Percentiles rank a stretch among this genome's conserved stretches.
Conservation (phyloP, 331 rosid genomes). For the Malus hybrid region DNA sequence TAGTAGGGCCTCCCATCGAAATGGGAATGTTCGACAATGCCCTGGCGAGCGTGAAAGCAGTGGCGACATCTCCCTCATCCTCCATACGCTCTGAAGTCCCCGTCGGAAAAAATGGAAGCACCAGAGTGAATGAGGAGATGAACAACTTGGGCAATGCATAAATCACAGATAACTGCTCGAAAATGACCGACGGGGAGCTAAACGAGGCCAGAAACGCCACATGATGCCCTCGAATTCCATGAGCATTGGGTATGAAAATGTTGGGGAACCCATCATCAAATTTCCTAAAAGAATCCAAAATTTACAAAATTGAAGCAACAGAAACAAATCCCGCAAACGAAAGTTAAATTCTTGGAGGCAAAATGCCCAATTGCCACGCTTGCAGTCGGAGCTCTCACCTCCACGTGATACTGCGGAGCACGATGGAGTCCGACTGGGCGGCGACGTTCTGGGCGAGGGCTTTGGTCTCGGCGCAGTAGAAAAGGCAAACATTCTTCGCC, state of each 20-base stretch:
- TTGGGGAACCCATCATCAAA: slow-evolving; percentile 96
- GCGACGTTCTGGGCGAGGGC: slow-evolving; percentile 71
- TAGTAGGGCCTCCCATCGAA: slow-evolving; percentile 97
- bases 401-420: slow-evolving; percentile 71
- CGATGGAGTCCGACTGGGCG: slow-evolving; percentile 56
- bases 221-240: slow-evolving; percentile 82
- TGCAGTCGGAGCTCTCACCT: slow-evolving; percentile 27
- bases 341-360: background rate
- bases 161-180: slow-evolving; percentile 93
- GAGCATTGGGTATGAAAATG: slow-evolving; percentile 96
- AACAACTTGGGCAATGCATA: slow-evolving; percentile 93
- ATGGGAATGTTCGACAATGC: slow-evolving; percentile 84
- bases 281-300: slow-evolving; percentile 44
- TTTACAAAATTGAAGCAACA: slow-evolving; percentile 30
- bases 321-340: background rate
- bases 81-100: slow-evolving; percentile 98
- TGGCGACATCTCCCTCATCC: slow-evolving; percentile 98
- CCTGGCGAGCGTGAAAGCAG: slow-evolving; percentile 95
- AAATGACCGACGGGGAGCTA: slow-evolving; percentile 84
- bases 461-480: slow-evolving; percentile 76
- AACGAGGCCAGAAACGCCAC: slow-evolving; percentile 97
- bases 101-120: slow-evolving; percentile 94
- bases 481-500: slow-evolving; percentile 66
- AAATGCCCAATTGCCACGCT: background rate
- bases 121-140: slow-evolving; percentile 79